phyloP scores from a whole-genome alignment of 108 stramenopile species.

The Nannochloropsis gaditana region DNA sequence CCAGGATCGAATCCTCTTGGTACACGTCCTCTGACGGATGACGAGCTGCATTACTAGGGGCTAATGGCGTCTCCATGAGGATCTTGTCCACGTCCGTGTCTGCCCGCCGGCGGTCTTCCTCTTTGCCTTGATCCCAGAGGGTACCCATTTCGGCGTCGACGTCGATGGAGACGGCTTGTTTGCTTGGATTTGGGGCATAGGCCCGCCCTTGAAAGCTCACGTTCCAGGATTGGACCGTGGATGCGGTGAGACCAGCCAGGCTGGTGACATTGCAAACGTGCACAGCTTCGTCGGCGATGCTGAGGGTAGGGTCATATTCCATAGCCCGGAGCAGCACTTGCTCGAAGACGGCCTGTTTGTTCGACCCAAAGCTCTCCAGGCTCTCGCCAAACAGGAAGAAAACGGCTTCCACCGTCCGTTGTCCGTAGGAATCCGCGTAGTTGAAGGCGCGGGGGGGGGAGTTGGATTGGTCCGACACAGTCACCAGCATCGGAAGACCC shows the following conservation, averaged over 20 bases:
- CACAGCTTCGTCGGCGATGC: constrained; percentile 5
- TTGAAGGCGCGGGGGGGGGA: background rate
- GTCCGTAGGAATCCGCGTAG: constrained; percentile 14
- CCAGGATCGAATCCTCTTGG: background rate
- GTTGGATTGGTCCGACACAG: background rate
- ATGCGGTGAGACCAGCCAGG: background rate
- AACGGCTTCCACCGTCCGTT: background rate
- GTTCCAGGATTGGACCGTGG: background rate
- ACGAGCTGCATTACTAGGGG: background rate
- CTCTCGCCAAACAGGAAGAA: background rate
- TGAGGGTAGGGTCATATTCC: background rate
- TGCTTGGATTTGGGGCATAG: background rate
- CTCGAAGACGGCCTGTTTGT: background rate
- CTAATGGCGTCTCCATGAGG: background rate
- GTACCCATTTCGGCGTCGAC: background rate
- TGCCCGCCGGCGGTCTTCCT: background rate
- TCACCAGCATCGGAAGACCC: constrained; percentile 1
- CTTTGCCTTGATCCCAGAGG: background rate
- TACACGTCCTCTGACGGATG: background rate
- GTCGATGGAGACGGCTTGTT: background rate
- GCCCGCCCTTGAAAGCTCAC: background rate
- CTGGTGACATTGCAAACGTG: background rate
- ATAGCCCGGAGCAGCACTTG: background rate
- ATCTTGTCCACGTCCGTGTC: background rate
- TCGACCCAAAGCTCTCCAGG: background rate